Base-by-base conservation (phyloP, 306 rosid genomes). In the Trifolium pratense region DNA sequence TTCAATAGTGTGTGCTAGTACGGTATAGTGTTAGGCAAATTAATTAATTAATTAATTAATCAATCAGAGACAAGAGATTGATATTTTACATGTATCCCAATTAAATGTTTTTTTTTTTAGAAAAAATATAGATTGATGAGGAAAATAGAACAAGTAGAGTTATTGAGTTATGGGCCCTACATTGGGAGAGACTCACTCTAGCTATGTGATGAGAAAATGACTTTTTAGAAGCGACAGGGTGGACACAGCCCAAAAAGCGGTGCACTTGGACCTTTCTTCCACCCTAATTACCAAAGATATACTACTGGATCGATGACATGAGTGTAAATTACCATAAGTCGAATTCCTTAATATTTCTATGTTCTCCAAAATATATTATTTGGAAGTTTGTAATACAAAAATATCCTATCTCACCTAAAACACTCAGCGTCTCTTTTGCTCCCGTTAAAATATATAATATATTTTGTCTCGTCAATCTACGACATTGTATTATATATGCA, bases 251-350 rank as follows among this genome's bases (percentile, higher is more conserved):
- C 85, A 64, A 74, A 20, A 40, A 83, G 92, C 92, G 92, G 90
- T 89, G 97, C 88, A 23, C 82, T 82, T 88, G 90, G 89, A 91
- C 86, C 86, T 85, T 91, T 89, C 93, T 86, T 76, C 88, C 81
- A 21, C 32, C 39, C 70, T 20, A 6, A 39, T 29, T 62, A 68
- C 26, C 12, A 16, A 43, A 39, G 0, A 53, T 31, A 9, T 21
- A 20, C n/a, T n/a, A n/a, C n/a, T n/a, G n/a, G n/a, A n/a, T n/a
- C n/a, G n/a, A n/a, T n/a, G n/a, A n/a, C n/a, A n/a, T n/a, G n/a
- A n/a, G n/a, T n/a, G n/a, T n/a, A n/a, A n/a, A n/a, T n/a, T n/a
- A n/a, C n/a, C n/a, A n/a, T n/a, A n/a, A n/a, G n/a, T n/a, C n/a
- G n/a, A n/a, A n/a, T n/a, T n/a, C 39, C 39, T 36, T 6, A 36